Conservation (phyloP, 768 basidiomycete genomes). For the Porpolomopsis calyptriformis region DNA sequence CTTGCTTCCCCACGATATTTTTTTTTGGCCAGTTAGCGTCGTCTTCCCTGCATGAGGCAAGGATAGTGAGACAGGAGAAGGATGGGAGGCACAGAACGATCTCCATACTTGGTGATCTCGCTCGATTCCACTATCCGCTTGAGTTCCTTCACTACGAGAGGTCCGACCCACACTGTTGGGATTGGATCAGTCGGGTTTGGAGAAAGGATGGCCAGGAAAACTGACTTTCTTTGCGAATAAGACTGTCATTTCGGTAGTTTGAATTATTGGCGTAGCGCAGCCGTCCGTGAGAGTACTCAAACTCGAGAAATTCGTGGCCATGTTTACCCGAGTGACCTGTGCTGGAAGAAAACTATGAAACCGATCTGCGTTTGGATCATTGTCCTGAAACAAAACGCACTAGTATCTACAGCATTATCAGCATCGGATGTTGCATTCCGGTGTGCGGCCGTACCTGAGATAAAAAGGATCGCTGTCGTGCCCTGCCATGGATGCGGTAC, state of each 20-base stretch:
- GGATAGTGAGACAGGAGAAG: not conserved
- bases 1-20: conserved; percentile 97
- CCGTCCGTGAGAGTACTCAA: conserved; percentile 94
- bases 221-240: conserved; percentile 98
- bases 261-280: conserved; percentile 98
- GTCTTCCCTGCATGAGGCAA: conserved; percentile 63
- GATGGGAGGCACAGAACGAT: not conserved
- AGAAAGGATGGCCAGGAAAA: conserved; percentile 11
- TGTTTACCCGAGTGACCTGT: conserved; percentile 99
- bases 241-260: conserved; percentile 94
- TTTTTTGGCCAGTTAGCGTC: conserved; percentile 99
- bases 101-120: conserved; percentile 82
- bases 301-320: conserved; percentile 96
- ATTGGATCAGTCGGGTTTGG: conserved; percentile 1
- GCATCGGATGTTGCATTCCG: not conserved
- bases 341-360: conserved; percentile 28
- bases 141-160: conserved; percentile 85
- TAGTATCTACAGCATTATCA: conserved; percentile 32
- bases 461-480: not conserved
- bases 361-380: conserved; percentile 3
- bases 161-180: conserved; percentile 84
- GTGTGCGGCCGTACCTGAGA: not conserved
- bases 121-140: conserved; percentile 89
- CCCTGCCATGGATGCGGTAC: not conserved
- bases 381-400: conserved; percentile 21